Evolutionary conservation across 2,329 filamentous ascomycete genomes (phyloP).

Genomic region (Pyrenochaeta sp.): DNA sequence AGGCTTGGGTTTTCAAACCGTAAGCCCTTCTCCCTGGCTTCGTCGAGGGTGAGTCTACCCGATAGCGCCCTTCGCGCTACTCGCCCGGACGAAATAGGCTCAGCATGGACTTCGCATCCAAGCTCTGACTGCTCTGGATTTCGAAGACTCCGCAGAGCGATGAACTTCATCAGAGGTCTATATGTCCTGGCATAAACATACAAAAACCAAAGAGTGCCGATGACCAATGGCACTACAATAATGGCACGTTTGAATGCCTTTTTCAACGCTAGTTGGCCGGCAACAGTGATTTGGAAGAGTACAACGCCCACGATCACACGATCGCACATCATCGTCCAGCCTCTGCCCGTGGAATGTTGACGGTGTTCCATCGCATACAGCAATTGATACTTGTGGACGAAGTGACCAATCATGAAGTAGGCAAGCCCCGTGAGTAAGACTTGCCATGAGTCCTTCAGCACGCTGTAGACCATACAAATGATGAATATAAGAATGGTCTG

Average conservation of each 20-base stretch:
- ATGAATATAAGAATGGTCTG: constrained; percentile 94
- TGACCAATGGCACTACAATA: constrained; percentile 77
- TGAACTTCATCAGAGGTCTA: constrained; percentile 89
- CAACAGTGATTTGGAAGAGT: constrained; percentile 91
- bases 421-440: constrained; percentile 83
- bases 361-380: constrained; percentile 98
- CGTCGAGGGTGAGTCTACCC: constrained; percentile 71
- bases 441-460: constrained; percentile 79
- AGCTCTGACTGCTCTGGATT: constrained; percentile 64
- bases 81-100: constrained; percentile 24
- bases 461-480: constrained; percentile 93
- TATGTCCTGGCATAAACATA: constrained; percentile 83
- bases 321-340: constrained; percentile 97
- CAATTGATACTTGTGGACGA: constrained; percentile 96
- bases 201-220: constrained; percentile 87
- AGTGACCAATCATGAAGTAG: constrained; percentile 85
- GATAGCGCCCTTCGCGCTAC: constrained; percentile 10
- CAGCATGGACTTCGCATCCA: constrained; percentile 56
- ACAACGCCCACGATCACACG: constrained; percentile 85
- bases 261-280: constrained; percentile 81
- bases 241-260: constrained; percentile 76
- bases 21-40: constrained; percentile 73
- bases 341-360: constrained; percentile 89
- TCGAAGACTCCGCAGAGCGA: constrained; percentile 86
- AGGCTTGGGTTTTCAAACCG: constrained; percentile 81